These are phyloP conservation scores for Cryptosporidium viatorum DNA, from an alignment of 169 alveolate genomes.

Conservation along the genomic window DNA sequence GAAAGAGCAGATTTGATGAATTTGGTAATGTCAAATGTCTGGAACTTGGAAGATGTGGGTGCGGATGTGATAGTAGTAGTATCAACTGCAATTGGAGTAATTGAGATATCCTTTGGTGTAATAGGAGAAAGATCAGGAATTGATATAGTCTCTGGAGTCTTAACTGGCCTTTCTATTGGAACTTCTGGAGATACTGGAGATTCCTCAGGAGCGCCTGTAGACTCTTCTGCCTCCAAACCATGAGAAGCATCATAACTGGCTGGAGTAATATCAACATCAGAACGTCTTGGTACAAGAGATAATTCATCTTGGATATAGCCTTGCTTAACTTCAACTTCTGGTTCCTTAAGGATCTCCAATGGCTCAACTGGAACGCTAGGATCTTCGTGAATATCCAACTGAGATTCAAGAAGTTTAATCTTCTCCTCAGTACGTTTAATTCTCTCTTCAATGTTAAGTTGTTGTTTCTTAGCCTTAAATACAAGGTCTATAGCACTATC, in stretches of 20 bases:
- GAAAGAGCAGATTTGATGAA: constrained; percentile 22
- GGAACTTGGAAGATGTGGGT: not conserved
- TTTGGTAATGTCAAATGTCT: constrained; percentile 6
- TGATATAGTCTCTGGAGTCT: not conserved
- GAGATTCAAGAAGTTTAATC: constrained; percentile 39
- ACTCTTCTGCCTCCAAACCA: constrained; percentile 72
- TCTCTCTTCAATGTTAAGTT: constrained; percentile 58
- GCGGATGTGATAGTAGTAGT: not conserved
- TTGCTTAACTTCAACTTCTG: constrained; percentile 51
- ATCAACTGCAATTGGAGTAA: not conserved
- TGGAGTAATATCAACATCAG: constrained; percentile 48
- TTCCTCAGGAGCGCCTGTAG: constrained; percentile 67
- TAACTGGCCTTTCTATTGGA: constrained; percentile 1
- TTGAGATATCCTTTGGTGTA: not conserved
- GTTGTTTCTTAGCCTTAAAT: constrained; percentile 47
- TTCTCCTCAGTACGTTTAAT: constrained; percentile 66
- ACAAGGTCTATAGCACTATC: constrained; percentile 41
- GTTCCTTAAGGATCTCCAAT: constrained; percentile 40
- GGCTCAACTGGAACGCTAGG: constrained; percentile 52
- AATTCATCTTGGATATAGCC: constrained; percentile 37
- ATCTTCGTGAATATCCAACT: constrained; percentile 68
- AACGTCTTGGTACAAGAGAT: constrained; percentile 43
- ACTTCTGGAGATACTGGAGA: constrained; percentile 4
- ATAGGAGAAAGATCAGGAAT: constrained; percentile 2
- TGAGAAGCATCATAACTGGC: constrained; percentile 35